A percentile compares a stretch with the other conserved stretches of the same genome.
Conservation (phyloP, 164 flowering plant genomes). For the Hamamelis virginiana region DNA sequence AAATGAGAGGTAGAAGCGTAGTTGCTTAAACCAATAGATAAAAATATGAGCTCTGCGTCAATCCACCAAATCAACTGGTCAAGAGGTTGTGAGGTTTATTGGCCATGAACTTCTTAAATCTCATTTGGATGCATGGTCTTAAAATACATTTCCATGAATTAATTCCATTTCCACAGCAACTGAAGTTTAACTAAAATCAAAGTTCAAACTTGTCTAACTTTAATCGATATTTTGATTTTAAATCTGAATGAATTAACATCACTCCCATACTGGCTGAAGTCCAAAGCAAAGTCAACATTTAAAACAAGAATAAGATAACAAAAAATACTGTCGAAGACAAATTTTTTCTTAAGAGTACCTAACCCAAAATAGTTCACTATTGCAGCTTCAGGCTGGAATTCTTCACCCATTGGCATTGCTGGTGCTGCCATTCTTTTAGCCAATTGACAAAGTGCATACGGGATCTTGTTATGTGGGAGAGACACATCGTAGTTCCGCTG, state of each 20-base stretch:
- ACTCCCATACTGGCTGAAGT: not conserved
- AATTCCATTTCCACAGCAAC: too few relatives aligned
- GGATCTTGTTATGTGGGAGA: conserved; percentile 85
- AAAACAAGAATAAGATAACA: not conserved
- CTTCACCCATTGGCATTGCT: conserved; percentile 76
- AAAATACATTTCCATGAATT: too few relatives aligned
- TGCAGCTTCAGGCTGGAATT: conserved; percentile 93
- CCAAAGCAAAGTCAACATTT: not conserved
- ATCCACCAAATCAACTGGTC: too few relatives aligned
- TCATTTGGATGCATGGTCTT: too few relatives aligned
- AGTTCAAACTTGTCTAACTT: not conserved
- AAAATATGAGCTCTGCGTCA: too few relatives aligned
- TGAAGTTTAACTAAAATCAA: not conserved
- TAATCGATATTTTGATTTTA: not conserved
- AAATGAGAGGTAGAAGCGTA: not conserved
- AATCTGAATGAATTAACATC: not conserved
- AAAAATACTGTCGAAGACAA: not conserved
- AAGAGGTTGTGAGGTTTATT: too few relatives aligned
- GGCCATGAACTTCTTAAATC: too few relatives aligned
- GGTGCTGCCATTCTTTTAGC: conserved; percentile 77
- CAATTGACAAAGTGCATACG: conserved; percentile 65
- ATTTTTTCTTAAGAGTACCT: conserved; percentile 37
- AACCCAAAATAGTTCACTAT: conserved; percentile 86
- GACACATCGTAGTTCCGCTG: conserved; percentile 80
- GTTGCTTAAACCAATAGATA: too few relatives aligned